A percentile compares a stretch with the other conserved stretches of the same genome.
Conservation (phyloP, 345 rosid species). For the Cardamine resedifolia region DNA sequence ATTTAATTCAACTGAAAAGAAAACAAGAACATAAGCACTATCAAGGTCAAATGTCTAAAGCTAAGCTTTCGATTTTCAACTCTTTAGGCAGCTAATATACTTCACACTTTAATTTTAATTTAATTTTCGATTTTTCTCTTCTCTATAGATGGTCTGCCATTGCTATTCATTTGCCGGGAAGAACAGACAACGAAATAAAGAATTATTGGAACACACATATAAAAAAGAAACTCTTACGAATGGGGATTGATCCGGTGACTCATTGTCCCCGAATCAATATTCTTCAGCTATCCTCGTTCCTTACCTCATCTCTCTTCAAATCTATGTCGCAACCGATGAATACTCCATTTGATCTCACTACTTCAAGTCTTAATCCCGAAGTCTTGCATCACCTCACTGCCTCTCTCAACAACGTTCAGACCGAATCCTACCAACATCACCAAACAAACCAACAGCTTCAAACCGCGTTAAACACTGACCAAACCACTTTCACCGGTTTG, state of each 20-base stretch:
- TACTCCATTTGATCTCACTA: conserved; percentile 22
- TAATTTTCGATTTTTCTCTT: not conserved
- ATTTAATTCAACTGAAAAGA: conserved; percentile 13
- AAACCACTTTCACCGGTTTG: conserved; percentile 32
- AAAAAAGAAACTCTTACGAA: conserved; percentile 68
- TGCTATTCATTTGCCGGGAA: conserved; percentile 59
- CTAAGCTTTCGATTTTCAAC: conserved; percentile 25
- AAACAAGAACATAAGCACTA: conserved; percentile 28
- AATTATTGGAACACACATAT: conserved; percentile 76
- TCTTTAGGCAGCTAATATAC: conserved; percentile 8
- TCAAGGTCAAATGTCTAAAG: conserved; percentile 35
- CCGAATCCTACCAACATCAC: conserved; percentile 21
- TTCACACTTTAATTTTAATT: not conserved
- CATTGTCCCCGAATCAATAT: conserved; percentile 44
- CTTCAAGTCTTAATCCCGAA: conserved; percentile 22
- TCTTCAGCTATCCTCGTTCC: conserved; percentile 37
- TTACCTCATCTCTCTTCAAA: conserved; percentile 35
- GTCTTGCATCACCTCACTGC: conserved; percentile 15
- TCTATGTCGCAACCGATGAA: conserved; percentile 29
- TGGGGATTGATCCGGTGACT: conserved; percentile 88
- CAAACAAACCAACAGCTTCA: conserved; percentile 34
- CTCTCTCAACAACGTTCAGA: conserved; percentile 31
- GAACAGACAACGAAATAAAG: conserved; percentile 71
- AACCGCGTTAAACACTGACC: not conserved
- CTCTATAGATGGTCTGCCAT: conserved; percentile 64